Conservation (phyloP, 495 filamentous ascomycete genomes). For the Hypoxylon lienhwacheense region DNA sequence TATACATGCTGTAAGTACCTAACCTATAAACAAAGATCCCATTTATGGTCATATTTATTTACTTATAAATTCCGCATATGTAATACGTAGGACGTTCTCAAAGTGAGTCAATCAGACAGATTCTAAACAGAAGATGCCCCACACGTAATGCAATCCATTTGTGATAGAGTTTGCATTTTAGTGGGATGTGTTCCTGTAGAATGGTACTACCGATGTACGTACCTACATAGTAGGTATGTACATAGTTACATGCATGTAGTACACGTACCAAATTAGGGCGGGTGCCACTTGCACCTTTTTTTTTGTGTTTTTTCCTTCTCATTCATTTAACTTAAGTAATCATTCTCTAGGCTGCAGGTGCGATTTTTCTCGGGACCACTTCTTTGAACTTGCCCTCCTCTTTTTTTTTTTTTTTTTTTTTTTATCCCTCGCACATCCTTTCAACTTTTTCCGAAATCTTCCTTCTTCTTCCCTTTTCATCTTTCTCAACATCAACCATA, state of each 20-base stretch:
- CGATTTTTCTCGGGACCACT: conserved; percentile 16
- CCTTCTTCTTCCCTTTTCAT: conserved; percentile 8
- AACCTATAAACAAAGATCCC: too few species aligned
- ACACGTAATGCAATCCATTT: conserved; percentile 8
- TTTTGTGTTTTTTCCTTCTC: too few species aligned
- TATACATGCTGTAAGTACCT: too few species aligned
- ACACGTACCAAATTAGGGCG: too few species aligned
- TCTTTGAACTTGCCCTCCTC: conserved; percentile 32
- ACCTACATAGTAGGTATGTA: too few species aligned
- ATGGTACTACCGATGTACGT: too few species aligned
- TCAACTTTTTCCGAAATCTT: conserved; percentile 18
- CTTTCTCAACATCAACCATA: conserved; percentile 9
- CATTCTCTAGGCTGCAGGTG: conserved; percentile 15
- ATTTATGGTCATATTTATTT: too few species aligned
- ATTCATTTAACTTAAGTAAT: too few species aligned
- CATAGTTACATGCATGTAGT: too few species aligned
- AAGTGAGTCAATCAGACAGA: too few species aligned
- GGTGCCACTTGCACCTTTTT: conserved; percentile 17
- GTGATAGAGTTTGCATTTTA: conserved; percentile 19
- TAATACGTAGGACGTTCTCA: too few species aligned
- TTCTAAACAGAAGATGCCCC: conserved; percentile 16
- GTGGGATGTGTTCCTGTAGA: conserved; percentile 24
- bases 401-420: conserved; percentile 8
- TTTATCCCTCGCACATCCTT: conserved; percentile 11
- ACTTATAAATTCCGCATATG: too few species aligned